Base-by-base conservation (phyloP, 371 early-diverging fungal genomes). In the Lichtheimia ramosa region DNA sequence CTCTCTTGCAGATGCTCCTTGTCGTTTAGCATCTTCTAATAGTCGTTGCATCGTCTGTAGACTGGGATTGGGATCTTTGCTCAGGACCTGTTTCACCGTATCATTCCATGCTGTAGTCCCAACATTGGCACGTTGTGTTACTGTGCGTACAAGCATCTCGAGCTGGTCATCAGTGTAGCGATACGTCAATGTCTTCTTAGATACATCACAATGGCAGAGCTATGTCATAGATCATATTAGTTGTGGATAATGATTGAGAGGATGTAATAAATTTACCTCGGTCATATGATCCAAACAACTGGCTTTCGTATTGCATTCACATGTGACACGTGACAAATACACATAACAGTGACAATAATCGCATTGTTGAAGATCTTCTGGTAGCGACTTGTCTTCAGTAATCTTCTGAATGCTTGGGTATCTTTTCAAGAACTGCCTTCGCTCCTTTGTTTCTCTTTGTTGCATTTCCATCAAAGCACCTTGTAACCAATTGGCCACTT, bases 361-460 rank as follows among this genome's bases (percentile, higher is more conserved):
- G 58, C 92, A 93, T 66, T 90, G 90, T 25, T 83, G 70, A 58
- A 89, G 83, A n/a, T 84, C 86, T 20, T 86, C 82, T 58, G 10
- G 27, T 5, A 52, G 49, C 20, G 48, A 49, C 6, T 54, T 41
- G 25, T 23, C 81, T 12, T 64, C 50, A 15, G 80, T 57, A 18
- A 80, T 56, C 27, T 74, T 68, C 18, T 63, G 61, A 50, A 74
- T 58, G 34, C 61, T 58, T 5, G 79, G 73, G 28, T 75, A 68
- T 49, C 57, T 48, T 16, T 64, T 61, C 53, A 87, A 71, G 4
- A 82, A 65, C 12, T 48, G 28, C 2, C 70, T 61, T 12, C 93
- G 83, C 39, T 74, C 83, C n/a, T 56, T 56, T 25, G 83, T 56
- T 66, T 91, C 91, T 43, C 89, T 72, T 14, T 77, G 70, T 13